Evolutionary conservation across 2,329 filamentous ascomycete genomes (phyloP), one percentile per base, ranked within the genome.

Genomic region (Beauveria sp.): DNA sequence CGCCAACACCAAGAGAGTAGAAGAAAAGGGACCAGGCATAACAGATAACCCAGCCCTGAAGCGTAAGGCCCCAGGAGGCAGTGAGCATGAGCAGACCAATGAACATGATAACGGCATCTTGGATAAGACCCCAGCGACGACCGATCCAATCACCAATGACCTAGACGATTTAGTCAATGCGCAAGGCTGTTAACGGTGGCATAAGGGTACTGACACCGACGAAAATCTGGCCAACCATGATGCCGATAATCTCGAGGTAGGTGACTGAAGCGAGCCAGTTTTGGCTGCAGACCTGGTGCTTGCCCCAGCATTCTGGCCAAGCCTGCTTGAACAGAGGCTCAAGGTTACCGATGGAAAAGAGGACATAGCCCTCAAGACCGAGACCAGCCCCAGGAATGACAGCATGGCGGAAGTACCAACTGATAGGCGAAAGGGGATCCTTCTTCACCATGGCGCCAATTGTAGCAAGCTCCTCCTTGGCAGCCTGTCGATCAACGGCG

Each of bases 11-110:
- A 56, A 85, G 77, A 61, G 70, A 71, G 70, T 79, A 79, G 79
- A 98, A 90, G 81, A 97, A 96, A 43, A 98, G 83, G 45, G 91
- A 91, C 89, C 90, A 96, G 64, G 89, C 90, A 73, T 98, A 98
- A 82, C 92, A 96, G 71, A 97, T 96, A 62, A 98, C 90, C 93
- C 93, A 98, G 68, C 93, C 93, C 70, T 98, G 87, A 56, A 96
- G 81, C 42, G 85, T 91, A 38, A 89, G 77, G 64, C 93, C 93
- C 93, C 93, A 98, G 26, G 89, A 89, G 63, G 91, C 90, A 54
- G 90, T 96, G 62, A 98, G 83, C 89, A 97, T 95, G 69, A 96
- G 70, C 22, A 98, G 82, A 79, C 93, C 93, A 68, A 96, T 69
- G 67, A 97, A 91, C 93, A 98, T 98, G 80, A 98, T 93, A 64